phyloP scores from a whole-genome alignment of 2,329 filamentous ascomycete species.

The Aspergillus sp. region DNA sequence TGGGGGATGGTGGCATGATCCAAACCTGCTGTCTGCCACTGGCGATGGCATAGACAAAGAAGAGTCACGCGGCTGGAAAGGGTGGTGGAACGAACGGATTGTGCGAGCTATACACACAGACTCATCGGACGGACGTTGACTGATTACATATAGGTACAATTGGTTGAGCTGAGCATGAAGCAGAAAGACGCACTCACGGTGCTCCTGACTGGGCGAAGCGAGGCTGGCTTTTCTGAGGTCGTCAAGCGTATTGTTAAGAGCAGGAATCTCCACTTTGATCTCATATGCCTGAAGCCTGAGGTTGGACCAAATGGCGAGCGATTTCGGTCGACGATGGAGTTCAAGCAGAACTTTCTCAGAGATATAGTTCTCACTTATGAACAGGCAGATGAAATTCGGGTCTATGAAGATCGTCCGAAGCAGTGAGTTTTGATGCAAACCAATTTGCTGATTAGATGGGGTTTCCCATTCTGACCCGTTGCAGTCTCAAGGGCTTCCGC shows the following conservation, averaged over 20 bases:
- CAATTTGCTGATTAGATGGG: not conserved
- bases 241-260: slow-evolving; percentile 77
- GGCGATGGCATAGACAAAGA: slow-evolving; percentile 80
- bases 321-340: slow-evolving; percentile 81
- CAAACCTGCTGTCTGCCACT: slow-evolving; percentile 78
- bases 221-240: slow-evolving; percentile 73
- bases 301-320: slow-evolving; percentile 76
- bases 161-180: slow-evolving; percentile 76
- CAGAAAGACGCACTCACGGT: slow-evolving; percentile 84
- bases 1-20: slow-evolving; percentile 97
- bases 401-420: slow-evolving; percentile 64
- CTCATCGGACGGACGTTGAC: slow-evolving; percentile 13
- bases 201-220: slow-evolving; percentile 81
- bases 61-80: slow-evolving; percentile 79
- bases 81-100: slow-evolving; percentile 96
- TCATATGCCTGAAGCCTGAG: slow-evolving; percentile 82
- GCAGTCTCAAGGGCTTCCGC: slow-evolving; percentile 73
- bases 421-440: slow-evolving; percentile 44
- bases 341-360: slow-evolving; percentile 84
- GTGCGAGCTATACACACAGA: slow-evolving; percentile 44
- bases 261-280: slow-evolving; percentile 80
- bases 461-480: slow-evolving; percentile 16
- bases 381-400: slow-evolving; percentile 73
- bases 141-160: slow-evolving; percentile 52
- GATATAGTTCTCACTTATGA: slow-evolving; percentile 83